Base-by-base conservation (phyloP, 305 asterid species). In the Coffea humblotiana region DNA sequence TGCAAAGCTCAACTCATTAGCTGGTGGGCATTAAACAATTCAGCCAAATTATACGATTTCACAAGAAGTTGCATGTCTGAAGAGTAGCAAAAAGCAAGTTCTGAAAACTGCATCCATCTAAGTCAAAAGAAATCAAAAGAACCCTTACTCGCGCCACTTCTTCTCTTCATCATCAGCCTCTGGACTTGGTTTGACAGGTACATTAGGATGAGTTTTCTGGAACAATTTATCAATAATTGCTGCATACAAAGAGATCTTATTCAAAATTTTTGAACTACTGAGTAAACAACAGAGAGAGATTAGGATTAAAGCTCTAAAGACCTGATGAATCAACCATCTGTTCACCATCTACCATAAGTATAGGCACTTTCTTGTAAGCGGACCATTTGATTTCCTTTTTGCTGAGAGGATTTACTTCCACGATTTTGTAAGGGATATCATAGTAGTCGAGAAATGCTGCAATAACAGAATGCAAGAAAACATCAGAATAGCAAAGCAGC, bases 341-440 rank as follows among this genome's bases (percentile, higher is more conserved):
- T 77, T 89, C 92, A 19, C 98, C 98, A 74, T 94, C 98, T 87
- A 94, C 97, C 92, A 89, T 83, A 85, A 94, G 76, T 84, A 94
- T 90, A 60, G 99, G 99, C 71, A 96, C 99, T 88, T 94, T 96
- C 90, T 90, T 90, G 94, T 96, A 94, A 86, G 91, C 98, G 61
- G 98, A 94, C 97, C 97, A 96, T 85, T 93, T 92, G 79, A 89
- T 89, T 91, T 96, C 98, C 87, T 91, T 94, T 88, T 92, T 94
- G 91, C 90, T 94, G 78, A 96, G 85, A 32, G 99, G 99, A 78
- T 96, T 96, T 80, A 96, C 99, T 92, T 94, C 98, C 82, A 96
- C 94, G 81, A 92, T 82, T 83, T 89, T 92, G 96, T 96, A 96
- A 68, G 95, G 91, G 68, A 96, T 83, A 82, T 91, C 95, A 83